Percentiles rank a stretch among this genome's conserved stretches.
phyloP scores from a whole-genome alignment of 164 flowering plant genomes.

The Vitis rupestris region DNA sequence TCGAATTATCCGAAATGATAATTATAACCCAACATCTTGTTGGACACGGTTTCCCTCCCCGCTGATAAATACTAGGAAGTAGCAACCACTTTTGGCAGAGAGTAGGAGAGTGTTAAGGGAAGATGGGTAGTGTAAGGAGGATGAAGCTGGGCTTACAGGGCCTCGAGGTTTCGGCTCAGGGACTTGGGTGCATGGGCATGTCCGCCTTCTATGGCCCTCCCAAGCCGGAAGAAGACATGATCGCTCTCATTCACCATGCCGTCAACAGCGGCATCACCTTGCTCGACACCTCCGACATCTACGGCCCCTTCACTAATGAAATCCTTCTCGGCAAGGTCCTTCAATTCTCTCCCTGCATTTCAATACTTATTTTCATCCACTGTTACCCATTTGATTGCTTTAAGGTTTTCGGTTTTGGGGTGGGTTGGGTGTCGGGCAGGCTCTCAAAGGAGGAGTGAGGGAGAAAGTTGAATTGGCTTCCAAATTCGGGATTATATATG shows the following conservation, averaged over 20 bases:
- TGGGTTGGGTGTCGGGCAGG: slow-evolving; percentile 9
- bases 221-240: slow-evolving; percentile 33
- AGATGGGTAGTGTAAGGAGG: slow-evolving; percentile 9
- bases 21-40: too few species aligned
- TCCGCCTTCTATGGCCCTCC: slow-evolving; percentile 34
- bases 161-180: slow-evolving; percentile 36
- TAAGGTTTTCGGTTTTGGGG: neutral
- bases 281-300: slow-evolving; percentile 40
- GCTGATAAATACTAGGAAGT: too few species aligned
- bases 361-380: neutral
- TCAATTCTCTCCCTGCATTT: neutral
- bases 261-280: slow-evolving; percentile 32
- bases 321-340: slow-evolving; percentile 31
- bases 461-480: slow-evolving; percentile 32
- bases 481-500: slow-evolving; percentile 22
- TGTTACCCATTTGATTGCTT: neutral
- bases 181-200: slow-evolving; percentile 44
- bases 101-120: too few species aligned
- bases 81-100: too few species aligned
- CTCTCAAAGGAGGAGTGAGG: slow-evolving; percentile 30
- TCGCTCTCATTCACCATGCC: slow-evolving; percentile 37
- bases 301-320: slow-evolving; percentile 39
- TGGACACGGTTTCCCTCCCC: too few species aligned
- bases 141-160: slow-evolving; percentile 38
- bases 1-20: too few species aligned